Conservation (phyloP, 768 basidiomycete species). For the Lactifluus subvellereus region DNA sequence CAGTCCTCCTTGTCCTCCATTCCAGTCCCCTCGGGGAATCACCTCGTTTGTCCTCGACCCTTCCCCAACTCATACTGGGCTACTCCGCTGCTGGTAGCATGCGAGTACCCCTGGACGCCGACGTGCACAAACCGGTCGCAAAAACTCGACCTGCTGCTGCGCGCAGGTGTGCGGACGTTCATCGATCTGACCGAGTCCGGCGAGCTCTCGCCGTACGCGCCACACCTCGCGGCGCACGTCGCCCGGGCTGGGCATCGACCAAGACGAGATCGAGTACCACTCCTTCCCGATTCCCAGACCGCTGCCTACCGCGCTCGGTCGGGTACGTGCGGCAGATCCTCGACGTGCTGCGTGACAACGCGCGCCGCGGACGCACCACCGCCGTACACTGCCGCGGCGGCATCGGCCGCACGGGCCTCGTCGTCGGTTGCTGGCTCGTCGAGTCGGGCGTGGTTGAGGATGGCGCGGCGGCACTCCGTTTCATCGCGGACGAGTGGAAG, state of each 20-base stretch:
- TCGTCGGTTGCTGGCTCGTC: constrained; percentile 72
- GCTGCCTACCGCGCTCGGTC: constrained; percentile 54
- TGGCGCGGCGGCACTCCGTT: constrained; percentile 57
- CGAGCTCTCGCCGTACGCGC: constrained; percentile 62
- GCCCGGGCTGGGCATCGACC: constrained; percentile 50
- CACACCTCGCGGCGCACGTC: constrained; percentile 50
- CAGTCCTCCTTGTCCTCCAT: constrained; percentile 3
- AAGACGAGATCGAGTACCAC: constrained; percentile 59
- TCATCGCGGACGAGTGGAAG: constrained; percentile 67
- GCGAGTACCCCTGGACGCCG: constrained; percentile 77
- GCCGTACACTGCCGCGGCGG: constrained; percentile 80
- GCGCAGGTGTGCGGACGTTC: constrained; percentile 71
- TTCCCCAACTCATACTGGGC: constrained; percentile 88
- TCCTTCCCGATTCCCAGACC: constrained; percentile 74
- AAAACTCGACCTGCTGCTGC: constrained; percentile 68
- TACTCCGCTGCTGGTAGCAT: constrained; percentile 62
- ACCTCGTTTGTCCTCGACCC: constrained; percentile 40
- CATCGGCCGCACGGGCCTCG: constrained; percentile 61
- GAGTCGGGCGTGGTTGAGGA: constrained; percentile 55
- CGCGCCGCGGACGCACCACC: constrained; percentile 49
- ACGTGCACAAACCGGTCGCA: constrained; percentile 37
- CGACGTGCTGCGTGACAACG: constrained; percentile 54
- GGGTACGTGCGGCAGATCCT: constrained; percentile 57
- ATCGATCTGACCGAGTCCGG: constrained; percentile 81
- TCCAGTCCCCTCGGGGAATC: not conserved